Evolutionary conservation across 2,329 filamentous ascomycete genomes (phyloP), one percentile per base, ranked within the genome.

Genomic region (Sporothrix euskadiensis): DNA sequence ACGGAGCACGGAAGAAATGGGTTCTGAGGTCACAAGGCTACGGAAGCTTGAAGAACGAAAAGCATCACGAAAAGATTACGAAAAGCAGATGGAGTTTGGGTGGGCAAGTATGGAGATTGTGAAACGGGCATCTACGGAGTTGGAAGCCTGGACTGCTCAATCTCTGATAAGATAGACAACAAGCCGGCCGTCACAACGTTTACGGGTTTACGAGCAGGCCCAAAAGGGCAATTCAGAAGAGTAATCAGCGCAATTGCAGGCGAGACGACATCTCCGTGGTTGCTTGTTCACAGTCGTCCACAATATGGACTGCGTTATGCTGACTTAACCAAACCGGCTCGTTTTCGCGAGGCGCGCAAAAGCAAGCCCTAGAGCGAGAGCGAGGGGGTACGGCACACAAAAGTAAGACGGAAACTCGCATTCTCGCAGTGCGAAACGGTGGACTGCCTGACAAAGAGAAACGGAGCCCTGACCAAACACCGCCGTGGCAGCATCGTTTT

Each of bases 141-240:
- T 26, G 26, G 26, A 26, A 26, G 26, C 14, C 3, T 16, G 44
- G 44, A 49, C 14, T 47, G 44, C 12, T 9, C 1, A 10, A 65
- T 65, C 35, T 14, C 19, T 30, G 65, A 68, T 68, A 68, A 68
- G 65, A 68, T 52, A 68, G 65, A 52, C 65, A 68, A 68, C 44
- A n/a, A 12, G 41, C 65, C 65, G 65, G 65, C 65, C 65, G 8
- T 14, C 2, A 26, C 3, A 5, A 10, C 12, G 19, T n/a, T 6
- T 54, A 7, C 52, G 9, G 22, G 22, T 30, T 30, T 63, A 41
- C 35, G 59, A 63, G 35, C 19, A 59, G 56, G 8, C 56, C 4
- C 30, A 59, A 32, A 59, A 32, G 56, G 26, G 56, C 54, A 57
- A 12, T 44, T 14, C 9, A 12, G 41, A 44, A 14, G 41, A 44